phyloP scores from a whole-genome alignment of 805 yeast species.

The Ogataea nonfermentans region DNA sequence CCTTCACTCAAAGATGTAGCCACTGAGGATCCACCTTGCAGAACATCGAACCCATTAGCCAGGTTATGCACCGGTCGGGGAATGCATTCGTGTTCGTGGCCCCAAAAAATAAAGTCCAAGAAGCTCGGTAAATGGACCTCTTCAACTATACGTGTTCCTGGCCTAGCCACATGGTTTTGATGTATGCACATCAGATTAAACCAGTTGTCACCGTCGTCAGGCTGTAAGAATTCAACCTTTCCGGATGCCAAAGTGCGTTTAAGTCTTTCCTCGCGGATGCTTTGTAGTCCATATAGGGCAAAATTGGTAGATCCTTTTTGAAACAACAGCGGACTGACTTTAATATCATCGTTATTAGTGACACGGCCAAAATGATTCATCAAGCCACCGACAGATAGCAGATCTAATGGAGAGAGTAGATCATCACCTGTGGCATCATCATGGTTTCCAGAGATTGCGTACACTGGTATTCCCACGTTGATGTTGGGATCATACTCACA shows the following conservation, averaged over 20 bases:
- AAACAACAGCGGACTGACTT: constrained; percentile 71
- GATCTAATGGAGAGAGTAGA: constrained; percentile 79
- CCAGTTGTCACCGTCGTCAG: constrained; percentile 60
- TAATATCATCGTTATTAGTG: constrained; percentile 68
- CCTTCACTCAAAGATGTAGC: constrained; percentile 89
- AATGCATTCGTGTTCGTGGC: constrained; percentile 95
- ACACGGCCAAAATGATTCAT: constrained; percentile 89
- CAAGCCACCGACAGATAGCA: constrained; percentile 76
- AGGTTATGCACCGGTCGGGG: constrained; percentile 64
- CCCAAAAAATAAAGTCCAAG: constrained; percentile 87
- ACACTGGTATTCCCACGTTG: constrained; percentile 85
- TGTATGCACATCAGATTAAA: constrained; percentile 85
- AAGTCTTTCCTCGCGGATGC: constrained; percentile 84
- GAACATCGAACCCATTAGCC: constrained; percentile 64
- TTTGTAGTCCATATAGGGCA: constrained; percentile 86
- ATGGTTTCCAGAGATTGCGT: constrained; percentile 93
- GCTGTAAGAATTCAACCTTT: constrained; percentile 73
- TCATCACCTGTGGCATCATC: constrained; percentile 94
- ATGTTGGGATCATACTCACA: constrained; percentile 90
- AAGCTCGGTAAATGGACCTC: constrained; percentile 81
- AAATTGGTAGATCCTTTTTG: constrained; percentile 80
- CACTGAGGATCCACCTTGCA: constrained; percentile 92
- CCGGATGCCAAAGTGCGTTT: constrained; percentile 80
- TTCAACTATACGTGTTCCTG: constrained; percentile 79
- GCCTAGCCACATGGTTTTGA: constrained; percentile 84